phyloP scores from a whole-genome alignment of 2,329 filamentous ascomycete genomes.

The Ampelomyces quisqualis region DNA sequence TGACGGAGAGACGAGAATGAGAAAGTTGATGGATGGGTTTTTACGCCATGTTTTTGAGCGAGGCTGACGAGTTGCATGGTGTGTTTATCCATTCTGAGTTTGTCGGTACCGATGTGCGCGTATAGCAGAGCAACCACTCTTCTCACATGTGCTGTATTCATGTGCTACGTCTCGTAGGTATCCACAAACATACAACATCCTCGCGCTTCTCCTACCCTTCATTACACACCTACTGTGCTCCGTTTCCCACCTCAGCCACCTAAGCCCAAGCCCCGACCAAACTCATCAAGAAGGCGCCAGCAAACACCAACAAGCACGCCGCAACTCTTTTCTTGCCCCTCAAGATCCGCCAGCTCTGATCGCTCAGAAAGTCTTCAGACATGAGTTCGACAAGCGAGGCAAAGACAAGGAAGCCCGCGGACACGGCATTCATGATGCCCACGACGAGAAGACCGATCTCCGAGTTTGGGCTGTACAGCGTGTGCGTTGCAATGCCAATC shows the following conservation, averaged over 20 bases:
- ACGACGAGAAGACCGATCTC: constrained; percentile 77
- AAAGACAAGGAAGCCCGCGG: constrained; percentile 75
- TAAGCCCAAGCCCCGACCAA: constrained; percentile 71
- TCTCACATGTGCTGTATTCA: too few relatives aligned
- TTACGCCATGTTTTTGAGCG: too few relatives aligned
- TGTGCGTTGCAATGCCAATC: constrained; percentile 75
- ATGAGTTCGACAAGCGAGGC: constrained; percentile 81
- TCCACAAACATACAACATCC: too few relatives aligned
- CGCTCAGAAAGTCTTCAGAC: constrained; percentile 78
- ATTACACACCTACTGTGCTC: neutral
- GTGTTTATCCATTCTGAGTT: too few relatives aligned
- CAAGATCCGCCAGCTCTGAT: constrained; percentile 70
- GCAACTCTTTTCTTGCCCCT: constrained; percentile 62
- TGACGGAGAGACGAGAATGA: neutral
- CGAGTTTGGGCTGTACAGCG: constrained; percentile 76
- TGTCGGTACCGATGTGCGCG: too few relatives aligned
- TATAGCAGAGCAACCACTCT: too few relatives aligned
- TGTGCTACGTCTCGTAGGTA: too few relatives aligned
- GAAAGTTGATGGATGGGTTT: neutral
- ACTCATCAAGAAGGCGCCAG: constrained; percentile 68
- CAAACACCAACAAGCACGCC: constrained; percentile 64
- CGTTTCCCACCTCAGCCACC: neutral
- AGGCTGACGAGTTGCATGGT: too few relatives aligned
- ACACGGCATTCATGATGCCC: constrained; percentile 84
- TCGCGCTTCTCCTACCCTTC: too few relatives aligned